Conservation (phyloP, 345 rosid species). For the Syzygium jambos region DNA sequence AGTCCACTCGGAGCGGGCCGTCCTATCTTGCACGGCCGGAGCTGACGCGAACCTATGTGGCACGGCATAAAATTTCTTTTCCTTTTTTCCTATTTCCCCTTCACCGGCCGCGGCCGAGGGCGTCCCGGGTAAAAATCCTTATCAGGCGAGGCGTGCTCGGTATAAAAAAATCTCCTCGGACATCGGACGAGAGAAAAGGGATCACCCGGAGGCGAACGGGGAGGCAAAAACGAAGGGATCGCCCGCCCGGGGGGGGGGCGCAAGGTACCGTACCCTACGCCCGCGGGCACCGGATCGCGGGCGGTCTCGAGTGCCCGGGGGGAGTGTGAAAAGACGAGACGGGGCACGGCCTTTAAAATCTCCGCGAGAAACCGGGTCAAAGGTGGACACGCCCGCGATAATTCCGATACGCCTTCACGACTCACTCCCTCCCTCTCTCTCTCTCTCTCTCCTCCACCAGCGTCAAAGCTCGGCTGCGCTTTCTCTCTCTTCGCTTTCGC, state of each 20-base stretch:
- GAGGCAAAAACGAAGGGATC: no score
- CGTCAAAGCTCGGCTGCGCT: not conserved
- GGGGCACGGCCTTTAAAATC: not conserved
- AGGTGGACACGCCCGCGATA: slow-evolving; percentile 1
- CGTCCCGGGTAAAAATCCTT: not conserved
- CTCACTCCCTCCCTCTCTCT: not conserved
- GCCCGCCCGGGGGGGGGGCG: not conserved
- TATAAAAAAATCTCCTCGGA: no score
- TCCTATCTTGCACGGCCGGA: accelerated
- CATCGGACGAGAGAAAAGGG: accelerated
- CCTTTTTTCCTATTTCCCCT: not conserved
- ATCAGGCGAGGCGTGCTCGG: not conserved
- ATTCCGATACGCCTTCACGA: not conserved
- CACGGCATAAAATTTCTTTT: not conserved
- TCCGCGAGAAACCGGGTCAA: not conserved
- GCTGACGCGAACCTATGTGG: not conserved
- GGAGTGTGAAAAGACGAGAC: not conserved
- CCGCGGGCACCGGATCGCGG: not conserved
- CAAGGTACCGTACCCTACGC: not conserved
- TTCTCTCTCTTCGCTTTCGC: not conserved
- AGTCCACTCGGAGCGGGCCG: no score
- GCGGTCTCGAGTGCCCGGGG: not conserved
- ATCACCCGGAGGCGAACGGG: not conserved
- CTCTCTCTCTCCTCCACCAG: not conserved
- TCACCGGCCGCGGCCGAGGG: not conserved